These are phyloP conservation scores for Zea luxurians DNA, from an alignment of 176 grass and related monocot genomes.

Conservation along the genomic window DNA sequence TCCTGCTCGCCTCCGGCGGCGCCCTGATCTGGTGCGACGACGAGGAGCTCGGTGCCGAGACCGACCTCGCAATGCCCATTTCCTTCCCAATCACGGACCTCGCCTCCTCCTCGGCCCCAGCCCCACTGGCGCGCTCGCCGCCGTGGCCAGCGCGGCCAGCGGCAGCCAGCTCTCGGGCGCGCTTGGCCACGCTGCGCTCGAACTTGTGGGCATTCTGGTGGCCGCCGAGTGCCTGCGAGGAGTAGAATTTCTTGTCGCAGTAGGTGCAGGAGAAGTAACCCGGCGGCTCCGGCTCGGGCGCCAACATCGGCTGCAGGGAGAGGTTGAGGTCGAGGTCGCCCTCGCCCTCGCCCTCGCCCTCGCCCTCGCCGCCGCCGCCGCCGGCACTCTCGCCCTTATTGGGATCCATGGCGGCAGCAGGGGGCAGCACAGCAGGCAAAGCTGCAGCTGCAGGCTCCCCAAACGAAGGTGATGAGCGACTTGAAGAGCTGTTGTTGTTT, in stretches of 20 bases:
- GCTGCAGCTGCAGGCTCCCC: background rate
- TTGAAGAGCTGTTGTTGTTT: background rate
- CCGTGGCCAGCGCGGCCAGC: constrained; percentile 11
- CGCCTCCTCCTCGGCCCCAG: constrained; percentile 13
- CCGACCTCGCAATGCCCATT: constrained; percentile 12
- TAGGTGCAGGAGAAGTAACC: constrained; percentile 82
- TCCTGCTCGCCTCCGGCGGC: constrained; percentile 16
- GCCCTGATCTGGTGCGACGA: constrained; percentile 19
- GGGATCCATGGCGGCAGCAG: constrained; percentile 37
- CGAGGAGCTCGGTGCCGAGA: constrained; percentile 37
- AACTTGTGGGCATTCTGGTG: constrained; percentile 98
- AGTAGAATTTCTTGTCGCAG: constrained; percentile 77
- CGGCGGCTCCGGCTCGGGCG: constrained; percentile 50
- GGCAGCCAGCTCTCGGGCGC: constrained; percentile 44
- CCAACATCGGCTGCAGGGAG: constrained; percentile 47
- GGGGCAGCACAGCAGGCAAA: background rate
- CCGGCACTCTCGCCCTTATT: constrained; percentile 6
- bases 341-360: constrained; percentile 27
- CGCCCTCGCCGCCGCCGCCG: background rate
- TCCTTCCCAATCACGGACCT: constrained; percentile 19
- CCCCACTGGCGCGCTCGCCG: background rate
- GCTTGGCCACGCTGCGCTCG: constrained; percentile 70
- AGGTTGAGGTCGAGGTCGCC: constrained; percentile 63
- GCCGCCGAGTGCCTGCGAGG: constrained; percentile 88
- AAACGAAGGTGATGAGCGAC: constrained; percentile 25